Evolutionary conservation across 345 rosid genomes (phyloP).

Genomic region (Linum trigynum): DNA sequence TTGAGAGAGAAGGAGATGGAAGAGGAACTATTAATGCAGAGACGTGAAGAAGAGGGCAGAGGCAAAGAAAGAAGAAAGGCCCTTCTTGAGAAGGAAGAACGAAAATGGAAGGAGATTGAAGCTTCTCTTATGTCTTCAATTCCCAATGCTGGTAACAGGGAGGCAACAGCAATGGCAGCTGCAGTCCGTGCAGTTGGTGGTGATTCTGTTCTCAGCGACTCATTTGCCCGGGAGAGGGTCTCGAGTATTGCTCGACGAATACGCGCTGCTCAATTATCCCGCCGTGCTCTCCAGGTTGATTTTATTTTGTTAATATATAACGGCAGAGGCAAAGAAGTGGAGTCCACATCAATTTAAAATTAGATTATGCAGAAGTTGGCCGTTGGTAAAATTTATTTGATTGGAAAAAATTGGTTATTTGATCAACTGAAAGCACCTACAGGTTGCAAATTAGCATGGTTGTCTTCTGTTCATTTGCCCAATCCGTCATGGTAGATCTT

Average conservation of each 20-base stretch:
- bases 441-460: no score
- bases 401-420: no score
- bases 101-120: constrained; percentile 99
- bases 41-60: constrained; percentile 99
- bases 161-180: constrained; percentile 99
- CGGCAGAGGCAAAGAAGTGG: background rate
- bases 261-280: constrained; percentile 76
- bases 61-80: constrained; percentile 99
- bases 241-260: constrained; percentile 94
- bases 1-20: constrained; percentile 99
- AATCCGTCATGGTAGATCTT: background rate
- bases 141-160: constrained; percentile 97
- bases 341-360: no score
- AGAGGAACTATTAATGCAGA: constrained; percentile 92
- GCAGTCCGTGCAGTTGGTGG: constrained; percentile 99
- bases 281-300: constrained; percentile 81
- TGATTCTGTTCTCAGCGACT: constrained; percentile 98
- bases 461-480: background rate
- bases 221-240: constrained; percentile 98
- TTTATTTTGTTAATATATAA: background rate
- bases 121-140: constrained; percentile 97
- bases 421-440: no score
- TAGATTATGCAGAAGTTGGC: no score
- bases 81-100: constrained; percentile 95
- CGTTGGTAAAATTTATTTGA: no score